phyloP scores from a whole-genome alignment of 73 alveolate species.

The Uronychia setigera region DNA sequence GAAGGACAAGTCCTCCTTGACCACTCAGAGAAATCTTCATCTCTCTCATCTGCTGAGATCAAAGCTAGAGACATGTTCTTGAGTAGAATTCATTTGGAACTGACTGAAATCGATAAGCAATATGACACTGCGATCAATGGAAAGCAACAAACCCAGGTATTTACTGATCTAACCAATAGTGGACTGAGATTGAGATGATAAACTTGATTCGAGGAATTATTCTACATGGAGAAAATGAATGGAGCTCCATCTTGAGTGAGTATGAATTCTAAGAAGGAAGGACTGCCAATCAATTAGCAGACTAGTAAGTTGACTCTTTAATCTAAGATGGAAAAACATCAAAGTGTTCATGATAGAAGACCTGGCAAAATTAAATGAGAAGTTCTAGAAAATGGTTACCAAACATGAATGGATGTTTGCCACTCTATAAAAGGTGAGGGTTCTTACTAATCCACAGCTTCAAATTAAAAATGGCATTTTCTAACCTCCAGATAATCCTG shows the following conservation, averaged over 20 bases:
- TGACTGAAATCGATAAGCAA: not conserved
- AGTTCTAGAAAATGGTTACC: slow-evolving; percentile 39
- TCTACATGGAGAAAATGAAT: slow-evolving; percentile 50
- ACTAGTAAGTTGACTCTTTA: slow-evolving; percentile 1
- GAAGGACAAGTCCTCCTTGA: too few species aligned
- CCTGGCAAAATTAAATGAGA: slow-evolving; percentile 5
- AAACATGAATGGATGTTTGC: slow-evolving; percentile 69
- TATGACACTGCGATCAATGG: not conserved
- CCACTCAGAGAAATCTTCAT: too few species aligned
- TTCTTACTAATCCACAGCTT: slow-evolving; percentile 12
- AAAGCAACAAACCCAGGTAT: not conserved
- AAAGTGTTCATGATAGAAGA: slow-evolving; percentile 45
- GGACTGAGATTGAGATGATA: slow-evolving; percentile 43
- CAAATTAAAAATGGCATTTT: slow-evolving; percentile 12
- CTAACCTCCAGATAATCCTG: not conserved
- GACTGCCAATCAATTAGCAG: slow-evolving; percentile 46
- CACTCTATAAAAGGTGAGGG: slow-evolving; percentile 17
- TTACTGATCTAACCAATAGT: not conserved
- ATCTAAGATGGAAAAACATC: slow-evolving; percentile 35
- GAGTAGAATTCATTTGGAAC: not conserved
- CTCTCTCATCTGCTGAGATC: too few species aligned
- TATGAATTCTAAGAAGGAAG: slow-evolving; percentile 29
- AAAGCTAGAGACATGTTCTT: not conserved
- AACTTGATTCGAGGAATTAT: slow-evolving; percentile 37
- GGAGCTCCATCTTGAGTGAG: slow-evolving; percentile 47